A percentile compares a stretch with the other conserved stretches of the same genome.
Conservation (phyloP, 2,329 filamentous ascomycete species). For the Penicillium sp. region DNA sequence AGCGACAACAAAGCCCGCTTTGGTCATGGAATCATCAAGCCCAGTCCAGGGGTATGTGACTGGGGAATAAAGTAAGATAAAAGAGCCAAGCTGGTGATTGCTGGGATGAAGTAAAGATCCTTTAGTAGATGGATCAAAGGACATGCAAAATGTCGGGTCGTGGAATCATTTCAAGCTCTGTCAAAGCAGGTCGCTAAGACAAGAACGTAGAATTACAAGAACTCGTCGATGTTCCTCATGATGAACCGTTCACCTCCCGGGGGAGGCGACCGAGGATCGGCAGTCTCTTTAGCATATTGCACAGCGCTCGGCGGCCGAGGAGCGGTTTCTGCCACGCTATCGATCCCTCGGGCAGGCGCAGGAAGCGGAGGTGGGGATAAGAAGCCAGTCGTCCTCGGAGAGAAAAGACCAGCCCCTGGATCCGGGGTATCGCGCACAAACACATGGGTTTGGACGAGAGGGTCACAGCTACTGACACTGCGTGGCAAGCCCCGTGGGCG, state of each 20-base stretch:
- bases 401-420: slow-evolving; percentile 37
- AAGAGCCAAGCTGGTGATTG: slow-evolving; percentile 6
- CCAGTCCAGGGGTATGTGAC: slow-evolving; percentile 18
- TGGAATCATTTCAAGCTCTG: slow-evolving; percentile 28
- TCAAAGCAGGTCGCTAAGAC: slow-evolving; percentile 4
- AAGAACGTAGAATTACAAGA: slow-evolving; percentile 31
- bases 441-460: slow-evolving; percentile 33
- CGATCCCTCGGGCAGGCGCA: slow-evolving; percentile 31
- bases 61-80: slow-evolving; percentile 18
- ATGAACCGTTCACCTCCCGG: slow-evolving; percentile 36
- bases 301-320: slow-evolving; percentile 6
- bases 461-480: slow-evolving; percentile 23
- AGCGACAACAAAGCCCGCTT: slow-evolving; percentile 41
- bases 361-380: slow-evolving; percentile 38
- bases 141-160: slow-evolving; percentile 22
- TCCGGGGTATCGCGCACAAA: slow-evolving; percentile 37
- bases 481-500: slow-evolving; percentile 16
- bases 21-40: slow-evolving; percentile 36
- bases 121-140: slow-evolving; percentile 14
- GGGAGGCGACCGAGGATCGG: slow-evolving; percentile 40
- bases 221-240: slow-evolving; percentile 44
- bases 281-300: slow-evolving; percentile 20
- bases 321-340: slow-evolving; percentile 22
- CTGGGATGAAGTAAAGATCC: slow-evolving; percentile 11
- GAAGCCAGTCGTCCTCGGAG: slow-evolving; percentile 43